These are phyloP conservation scores for Canavalia gladiata DNA, from an alignment of 306 rosid genomes.

Conservation along the genomic window DNA sequence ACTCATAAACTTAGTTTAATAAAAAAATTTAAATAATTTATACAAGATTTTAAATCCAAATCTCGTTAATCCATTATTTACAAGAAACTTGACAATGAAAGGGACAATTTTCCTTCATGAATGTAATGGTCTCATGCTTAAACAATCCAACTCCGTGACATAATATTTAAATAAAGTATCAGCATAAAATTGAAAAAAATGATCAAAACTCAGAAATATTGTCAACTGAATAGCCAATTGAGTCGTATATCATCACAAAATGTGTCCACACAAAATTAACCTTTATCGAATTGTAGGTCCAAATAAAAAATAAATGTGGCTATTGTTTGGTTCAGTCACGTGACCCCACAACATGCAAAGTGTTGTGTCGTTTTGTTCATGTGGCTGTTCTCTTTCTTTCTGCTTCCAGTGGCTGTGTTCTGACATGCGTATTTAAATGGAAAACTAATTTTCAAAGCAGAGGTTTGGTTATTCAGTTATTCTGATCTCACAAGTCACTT, in stretches of 20 bases:
- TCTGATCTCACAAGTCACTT: conserved; percentile 27
- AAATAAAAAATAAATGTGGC: neutral
- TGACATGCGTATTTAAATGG: neutral
- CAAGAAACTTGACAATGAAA: too few relatives aligned
- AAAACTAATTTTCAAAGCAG: conserved; percentile 1
- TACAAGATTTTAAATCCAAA: too few relatives aligned
- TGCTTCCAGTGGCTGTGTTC: neutral
- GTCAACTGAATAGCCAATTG: neutral
- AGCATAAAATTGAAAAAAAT: too few relatives aligned
- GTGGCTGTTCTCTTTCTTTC: conserved; percentile 46
- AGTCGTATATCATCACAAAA: neutral
- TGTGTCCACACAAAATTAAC: conserved; percentile 15
- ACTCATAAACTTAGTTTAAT: too few relatives aligned
- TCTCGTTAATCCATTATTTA: too few relatives aligned
- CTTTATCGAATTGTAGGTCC: neutral
- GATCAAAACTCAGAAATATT: neutral
- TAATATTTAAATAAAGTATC: too few relatives aligned
- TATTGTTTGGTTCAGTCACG: conserved; percentile 4
- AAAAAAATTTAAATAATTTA: too few relatives aligned
- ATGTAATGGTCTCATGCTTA: too few relatives aligned
- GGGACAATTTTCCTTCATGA: too few relatives aligned
- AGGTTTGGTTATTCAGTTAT: conserved; percentile 12
- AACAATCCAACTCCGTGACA: too few relatives aligned
- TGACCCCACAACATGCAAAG: conserved; percentile 15
- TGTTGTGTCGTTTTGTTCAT: neutral